Base-by-base conservation (phyloP, 2,329 filamentous ascomycete species). In the Aaosphaeria arxii region DNA sequence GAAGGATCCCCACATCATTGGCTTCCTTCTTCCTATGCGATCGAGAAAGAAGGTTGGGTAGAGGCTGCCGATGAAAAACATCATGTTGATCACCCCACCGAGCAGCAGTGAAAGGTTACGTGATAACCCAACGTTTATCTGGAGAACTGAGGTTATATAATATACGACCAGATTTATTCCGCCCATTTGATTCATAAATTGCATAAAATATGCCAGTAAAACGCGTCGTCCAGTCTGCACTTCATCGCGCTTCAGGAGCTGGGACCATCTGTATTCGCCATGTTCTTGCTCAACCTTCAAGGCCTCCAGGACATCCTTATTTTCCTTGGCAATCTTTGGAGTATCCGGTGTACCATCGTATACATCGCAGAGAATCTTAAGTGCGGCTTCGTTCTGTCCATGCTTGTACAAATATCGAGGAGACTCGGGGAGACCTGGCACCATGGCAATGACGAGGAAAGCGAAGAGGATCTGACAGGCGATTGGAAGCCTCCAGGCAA, bases 81-180 rank as follows among this genome's bases (percentile, higher is more conserved):
- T 72, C 1, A 70, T 54, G 9, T 71, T 59, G 30, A 72, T 67
- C 13, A 64, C 71, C 0, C 71, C 70, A 0, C 65, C 70, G 1
- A 74, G 54, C 4, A 74, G 62, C 7, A 67, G 62, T 0, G 69
- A 59, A 30, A 69, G 54, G 1, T 58, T 55, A 2, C 62, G 35
- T 9, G 52, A 54, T 47, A 67, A 58, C 2, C 66, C 66, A 2
- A 73, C 67, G 17, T 69, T 71, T 13, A 38, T 49, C 33, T 59
- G 46, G 1, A 74, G 55, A 4, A 71, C 70, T 7, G 42, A 56
- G 35, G 56, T 61, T 29, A 59, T 51, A 40, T 56, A 64, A 11
- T 74, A 67, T 38, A 77, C 72, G 0, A 75, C 67, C 0, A 75
- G 42, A 60, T 79, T 79, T 48, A 78, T 76, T 0, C 77, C 76